phyloP scores from a whole-genome alignment of 2,329 filamentous ascomycete species.

The Mycosphaerelloides madeirae region DNA sequence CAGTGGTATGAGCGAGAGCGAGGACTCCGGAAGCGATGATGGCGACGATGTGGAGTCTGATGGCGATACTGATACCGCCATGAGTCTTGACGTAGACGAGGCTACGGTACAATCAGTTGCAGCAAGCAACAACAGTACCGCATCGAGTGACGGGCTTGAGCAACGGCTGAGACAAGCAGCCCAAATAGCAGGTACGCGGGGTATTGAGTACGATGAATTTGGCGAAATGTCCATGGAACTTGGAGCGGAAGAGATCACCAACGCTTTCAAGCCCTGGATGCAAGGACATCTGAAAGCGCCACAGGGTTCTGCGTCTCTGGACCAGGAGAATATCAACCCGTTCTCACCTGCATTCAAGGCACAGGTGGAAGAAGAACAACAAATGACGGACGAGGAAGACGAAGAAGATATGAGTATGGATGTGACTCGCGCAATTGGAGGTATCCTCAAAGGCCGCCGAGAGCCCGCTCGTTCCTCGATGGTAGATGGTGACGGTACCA shows the following conservation, averaged over 20 bases:
- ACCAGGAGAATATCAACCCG: constrained; percentile 49
- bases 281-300: constrained; percentile 38
- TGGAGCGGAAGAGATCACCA: constrained; percentile 64
- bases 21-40: constrained; percentile 54
- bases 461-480: constrained; percentile 34
- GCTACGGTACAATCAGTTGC: constrained; percentile 36
- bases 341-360: constrained; percentile 44
- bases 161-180: constrained; percentile 72
- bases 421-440: constrained; percentile 75
- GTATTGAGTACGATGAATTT: constrained; percentile 55
- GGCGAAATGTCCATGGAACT: constrained; percentile 50
- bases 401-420: constrained; percentile 84
- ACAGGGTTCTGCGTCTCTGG: constrained; percentile 27
- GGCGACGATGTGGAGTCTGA: constrained; percentile 45
- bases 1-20: constrained; percentile 66
- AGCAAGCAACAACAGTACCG: constrained; percentile 48
- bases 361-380: constrained; percentile 23
- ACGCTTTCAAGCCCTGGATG: constrained; percentile 68
- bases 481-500: constrained; percentile 42
- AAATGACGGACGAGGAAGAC: constrained; percentile 34
- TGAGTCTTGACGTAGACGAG: constrained; percentile 66
- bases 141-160: constrained; percentile 70
- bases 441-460: constrained; percentile 58
- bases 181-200: constrained; percentile 67
- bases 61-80: constrained; percentile 71